Evolutionary conservation across 2,329 filamentous ascomycete genomes (phyloP).

Genomic region (Phialemonium atrogriseum): DNA sequence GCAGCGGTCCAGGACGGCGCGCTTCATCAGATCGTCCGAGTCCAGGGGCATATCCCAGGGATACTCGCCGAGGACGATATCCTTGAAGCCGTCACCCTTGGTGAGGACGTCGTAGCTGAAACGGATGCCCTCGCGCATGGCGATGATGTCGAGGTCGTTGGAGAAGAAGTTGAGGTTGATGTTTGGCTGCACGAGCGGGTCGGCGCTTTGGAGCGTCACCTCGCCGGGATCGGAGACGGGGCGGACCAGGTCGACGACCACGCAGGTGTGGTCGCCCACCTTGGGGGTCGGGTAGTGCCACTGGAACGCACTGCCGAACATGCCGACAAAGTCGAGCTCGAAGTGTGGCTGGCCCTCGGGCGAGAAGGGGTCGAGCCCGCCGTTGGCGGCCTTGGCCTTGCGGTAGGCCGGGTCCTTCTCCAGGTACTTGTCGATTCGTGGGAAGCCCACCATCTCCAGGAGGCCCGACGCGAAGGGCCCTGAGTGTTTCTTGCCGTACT

Average conservation of each 20-base stretch:
- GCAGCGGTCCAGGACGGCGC: constrained; percentile 44
- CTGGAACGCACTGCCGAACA: constrained; percentile 44
- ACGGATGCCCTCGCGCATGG: constrained; percentile 48
- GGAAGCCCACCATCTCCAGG: constrained; percentile 46
- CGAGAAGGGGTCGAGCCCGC: constrained; percentile 42
- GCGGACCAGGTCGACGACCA: constrained; percentile 41
- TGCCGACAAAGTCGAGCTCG: constrained; percentile 52
- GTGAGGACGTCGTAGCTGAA: constrained; percentile 49
- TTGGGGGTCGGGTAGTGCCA: constrained; percentile 34
- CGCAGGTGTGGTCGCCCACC: constrained; percentile 42
- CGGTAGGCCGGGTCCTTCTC: constrained; percentile 39
- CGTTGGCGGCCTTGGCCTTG: constrained; percentile 30
- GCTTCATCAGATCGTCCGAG: constrained; percentile 47
- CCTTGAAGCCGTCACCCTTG: constrained; percentile 47
- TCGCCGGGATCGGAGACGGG: constrained; percentile 39
- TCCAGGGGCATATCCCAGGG: constrained; percentile 52
- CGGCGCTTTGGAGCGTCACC: constrained; percentile 45
- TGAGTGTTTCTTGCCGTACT: constrained; percentile 28
- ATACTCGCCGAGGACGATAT: constrained; percentile 44
- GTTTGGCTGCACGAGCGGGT: constrained; percentile 49
- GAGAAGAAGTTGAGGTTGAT: constrained; percentile 55
- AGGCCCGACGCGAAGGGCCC: constrained; percentile 32
- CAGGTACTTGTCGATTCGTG: constrained; percentile 47
- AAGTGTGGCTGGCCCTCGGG: constrained; percentile 51
- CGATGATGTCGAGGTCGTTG: constrained; percentile 47